Conservation (phyloP, 2,329 filamentous ascomycete species). For the Leptographium lundbergii region DNA sequence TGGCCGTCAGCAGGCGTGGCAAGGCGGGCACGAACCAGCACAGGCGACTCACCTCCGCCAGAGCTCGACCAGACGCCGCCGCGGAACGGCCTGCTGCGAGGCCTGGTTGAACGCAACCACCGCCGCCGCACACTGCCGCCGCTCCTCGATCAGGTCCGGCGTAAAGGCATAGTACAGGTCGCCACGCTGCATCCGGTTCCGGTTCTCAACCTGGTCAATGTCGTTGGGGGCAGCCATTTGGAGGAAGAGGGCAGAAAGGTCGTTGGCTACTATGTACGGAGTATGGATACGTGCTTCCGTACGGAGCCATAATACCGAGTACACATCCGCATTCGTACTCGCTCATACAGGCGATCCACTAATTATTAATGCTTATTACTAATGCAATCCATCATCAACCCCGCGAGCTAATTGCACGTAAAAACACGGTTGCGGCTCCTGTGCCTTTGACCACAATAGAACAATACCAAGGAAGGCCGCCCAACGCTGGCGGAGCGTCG, state of each 20-base stretch:
- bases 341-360: neutral
- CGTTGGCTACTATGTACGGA: too few species aligned
- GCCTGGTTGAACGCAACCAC: conserved; percentile 46
- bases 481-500: too few species aligned
- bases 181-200: conserved; percentile 46
- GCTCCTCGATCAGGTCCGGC: conserved; percentile 50
- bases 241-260: too few species aligned
- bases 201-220: conserved; percentile 34
- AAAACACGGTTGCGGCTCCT: neutral
- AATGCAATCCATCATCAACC: too few species aligned
- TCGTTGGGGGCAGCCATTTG: neutral
- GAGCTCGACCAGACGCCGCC: conserved; percentile 51
- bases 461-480: neutral
- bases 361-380: too few species aligned
- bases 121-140: conserved; percentile 49
- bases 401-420: too few species aligned
- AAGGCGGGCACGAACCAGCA: too few species aligned
- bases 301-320: neutral
- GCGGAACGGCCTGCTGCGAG: conserved; percentile 36
- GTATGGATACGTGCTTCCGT: neutral
- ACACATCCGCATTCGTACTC: neutral
- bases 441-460: neutral
- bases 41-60: conserved; percentile 44
- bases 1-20: conserved; percentile 18
- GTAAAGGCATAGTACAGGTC: conserved; percentile 66